Evolutionary conservation across 768 basidiomycete species (phyloP).

Genomic region (Naematelia aurantialba): DNA sequence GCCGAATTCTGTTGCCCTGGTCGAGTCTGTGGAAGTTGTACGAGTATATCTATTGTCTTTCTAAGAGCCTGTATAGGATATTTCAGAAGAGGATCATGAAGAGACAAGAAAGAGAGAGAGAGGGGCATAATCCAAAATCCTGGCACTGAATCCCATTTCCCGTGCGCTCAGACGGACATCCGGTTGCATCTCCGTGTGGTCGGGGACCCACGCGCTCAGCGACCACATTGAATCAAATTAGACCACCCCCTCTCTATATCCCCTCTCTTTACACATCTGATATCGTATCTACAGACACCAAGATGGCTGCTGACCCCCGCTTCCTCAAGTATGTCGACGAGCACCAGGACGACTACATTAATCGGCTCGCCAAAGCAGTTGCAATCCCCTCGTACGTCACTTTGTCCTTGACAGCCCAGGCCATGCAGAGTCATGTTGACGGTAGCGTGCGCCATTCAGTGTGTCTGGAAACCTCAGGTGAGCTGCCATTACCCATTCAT

Average conservation of each 20-base stretch:
- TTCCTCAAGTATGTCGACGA: conserved; percentile 61
- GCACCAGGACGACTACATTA: conserved; percentile 70
- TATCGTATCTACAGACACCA: background rate
- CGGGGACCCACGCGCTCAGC: background rate
- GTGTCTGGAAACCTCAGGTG: conserved; percentile 50
- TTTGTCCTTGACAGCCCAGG: background rate
- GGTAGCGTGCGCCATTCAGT: conserved; percentile 18
- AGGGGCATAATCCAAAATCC: background rate
- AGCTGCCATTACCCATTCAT: conserved; percentile 49
- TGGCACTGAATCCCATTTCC: background rate
- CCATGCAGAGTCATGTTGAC: background rate
- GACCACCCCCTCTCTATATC: no score
- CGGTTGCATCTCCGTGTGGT: background rate
- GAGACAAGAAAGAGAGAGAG: background rate
- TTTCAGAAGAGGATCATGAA: background rate
- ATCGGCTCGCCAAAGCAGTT: conserved; percentile 74
- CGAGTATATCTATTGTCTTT: no score
- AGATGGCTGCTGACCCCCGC: conserved; percentile 42
- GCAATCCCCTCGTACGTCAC: conserved; percentile 65
- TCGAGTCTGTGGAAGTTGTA: no score
- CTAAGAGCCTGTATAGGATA: no score
- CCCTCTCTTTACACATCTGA: no score
- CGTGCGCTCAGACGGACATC: background rate
- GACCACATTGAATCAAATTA: no score
- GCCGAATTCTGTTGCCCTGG: no score